A percentile compares a stretch with the other conserved stretches of the same genome.
Evolutionary conservation across 768 basidiomycete species (phyloP).

Genomic region (Pulveroboletus sp.): DNA sequence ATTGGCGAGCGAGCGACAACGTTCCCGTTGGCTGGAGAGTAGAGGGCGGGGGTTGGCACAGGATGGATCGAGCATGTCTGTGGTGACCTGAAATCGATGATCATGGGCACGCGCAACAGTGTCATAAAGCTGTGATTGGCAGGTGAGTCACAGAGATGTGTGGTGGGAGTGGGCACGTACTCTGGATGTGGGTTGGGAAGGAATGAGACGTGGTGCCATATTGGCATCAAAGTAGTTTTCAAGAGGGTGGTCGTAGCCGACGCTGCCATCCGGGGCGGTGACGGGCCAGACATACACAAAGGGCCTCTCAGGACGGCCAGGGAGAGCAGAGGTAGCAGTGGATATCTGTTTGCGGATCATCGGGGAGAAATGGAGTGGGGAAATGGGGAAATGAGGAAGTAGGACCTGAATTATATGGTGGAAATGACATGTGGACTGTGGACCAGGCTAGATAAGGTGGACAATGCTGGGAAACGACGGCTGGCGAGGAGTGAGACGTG

Average conservation of each 20-base stretch:
- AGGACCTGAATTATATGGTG: slow-evolving; percentile 14
- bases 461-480: slow-evolving; percentile 12
- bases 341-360: slow-evolving; percentile 10
- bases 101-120: slow-evolving; percentile 29
- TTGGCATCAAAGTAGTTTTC: slow-evolving; percentile 26
- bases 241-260: slow-evolving; percentile 21
- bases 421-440: slow-evolving; percentile 18
- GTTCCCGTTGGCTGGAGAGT: slow-evolving; percentile 13
- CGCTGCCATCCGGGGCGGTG: slow-evolving; percentile 9
- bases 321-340: slow-evolving; percentile 13
- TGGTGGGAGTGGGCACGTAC: slow-evolving; percentile 9
- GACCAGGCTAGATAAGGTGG: slow-evolving; percentile 13
- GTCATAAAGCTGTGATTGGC: slow-evolving; percentile 26
- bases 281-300: slow-evolving; percentile 12
- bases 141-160: background rate
- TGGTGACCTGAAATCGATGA: slow-evolving; percentile 11
- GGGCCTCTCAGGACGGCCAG: slow-evolving; percentile 7
- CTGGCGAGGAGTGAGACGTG: background rate
- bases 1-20: slow-evolving; percentile 13
- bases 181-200: slow-evolving; percentile 8
- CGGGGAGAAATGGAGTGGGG: slow-evolving; percentile 4
- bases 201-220: slow-evolving; percentile 15
- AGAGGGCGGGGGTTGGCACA: slow-evolving; percentile 10
- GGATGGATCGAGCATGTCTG: slow-evolving; percentile 11
- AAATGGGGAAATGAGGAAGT: slow-evolving; percentile 1